These are phyloP conservation scores for Alternaria angustiovoidea DNA, from an alignment of 2,329 filamentous ascomycete genomes.

Conservation along the genomic window DNA sequence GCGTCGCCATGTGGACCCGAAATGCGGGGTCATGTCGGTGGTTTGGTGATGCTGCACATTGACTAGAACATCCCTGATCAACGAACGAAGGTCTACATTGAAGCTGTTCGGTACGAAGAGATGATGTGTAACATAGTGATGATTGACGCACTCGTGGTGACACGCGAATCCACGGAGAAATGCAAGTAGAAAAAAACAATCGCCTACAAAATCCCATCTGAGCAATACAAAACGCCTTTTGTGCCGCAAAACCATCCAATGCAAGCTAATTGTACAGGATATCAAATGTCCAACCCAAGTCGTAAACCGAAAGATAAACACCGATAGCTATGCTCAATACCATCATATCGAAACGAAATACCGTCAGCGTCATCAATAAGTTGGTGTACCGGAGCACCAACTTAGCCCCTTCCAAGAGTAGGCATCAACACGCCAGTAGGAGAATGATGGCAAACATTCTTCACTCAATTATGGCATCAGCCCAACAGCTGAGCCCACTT, in stretches of 20 bases:
- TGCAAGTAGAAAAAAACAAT: background rate
- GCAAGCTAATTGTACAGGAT: constrained; percentile 47
- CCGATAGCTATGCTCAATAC: constrained; percentile 28
- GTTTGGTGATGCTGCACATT: background rate
- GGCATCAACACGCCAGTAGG: constrained; percentile 11
- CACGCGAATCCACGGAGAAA: background rate
- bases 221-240: background rate
- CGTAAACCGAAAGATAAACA: constrained; percentile 22
- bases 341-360: constrained; percentile 11
- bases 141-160: background rate
- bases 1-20: constrained; percentile 9
- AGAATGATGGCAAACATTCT: background rate
- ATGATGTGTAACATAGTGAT: background rate
- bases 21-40: constrained; percentile 22
- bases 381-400: constrained; percentile 23
- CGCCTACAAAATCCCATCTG: background rate
- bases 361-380: constrained; percentile 21
- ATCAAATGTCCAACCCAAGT: constrained; percentile 41
- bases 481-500: constrained; percentile 40
- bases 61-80: constrained; percentile 5
- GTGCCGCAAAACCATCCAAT: constrained; percentile 3
- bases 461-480: constrained; percentile 38
- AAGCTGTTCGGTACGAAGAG: background rate
- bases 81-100: background rate
- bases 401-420: constrained; percentile 13